Evolutionary conservation across 2,329 filamentous ascomycete genomes (phyloP).

Genomic region (Sarocladiaceae sp.): DNA sequence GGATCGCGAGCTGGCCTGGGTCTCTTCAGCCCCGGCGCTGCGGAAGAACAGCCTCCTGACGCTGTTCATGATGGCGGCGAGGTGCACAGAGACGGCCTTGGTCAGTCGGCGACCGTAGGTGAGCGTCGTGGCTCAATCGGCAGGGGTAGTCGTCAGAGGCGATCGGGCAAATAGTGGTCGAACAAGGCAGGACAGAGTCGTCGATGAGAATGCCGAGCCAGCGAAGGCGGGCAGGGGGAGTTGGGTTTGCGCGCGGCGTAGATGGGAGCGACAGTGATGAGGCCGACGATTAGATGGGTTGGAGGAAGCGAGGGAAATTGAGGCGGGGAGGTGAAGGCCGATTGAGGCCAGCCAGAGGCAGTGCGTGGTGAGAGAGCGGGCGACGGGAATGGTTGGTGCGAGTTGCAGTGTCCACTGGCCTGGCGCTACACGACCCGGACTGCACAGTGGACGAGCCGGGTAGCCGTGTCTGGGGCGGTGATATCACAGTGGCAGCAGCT

Average conservation of each 20-base stretch:
- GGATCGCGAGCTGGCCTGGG: background rate
- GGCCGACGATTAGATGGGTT: constrained; percentile 1
- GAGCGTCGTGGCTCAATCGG: background rate
- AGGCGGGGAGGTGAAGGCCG: constrained; percentile 6
- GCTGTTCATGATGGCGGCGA: background rate
- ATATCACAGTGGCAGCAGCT: background rate
- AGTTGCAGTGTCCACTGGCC: too few relatives aligned
- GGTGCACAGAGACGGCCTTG: background rate
- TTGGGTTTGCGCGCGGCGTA: background rate
- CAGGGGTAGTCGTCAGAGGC: background rate
- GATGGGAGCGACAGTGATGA: background rate
- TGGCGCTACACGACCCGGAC: background rate
- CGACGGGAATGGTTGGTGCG: too few relatives aligned
- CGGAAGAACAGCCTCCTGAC: constrained; percentile 4
- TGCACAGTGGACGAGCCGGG: background rate
- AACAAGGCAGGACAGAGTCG: too few relatives aligned
- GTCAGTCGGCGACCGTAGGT: too few relatives aligned
- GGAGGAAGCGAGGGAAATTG: constrained; percentile 8
- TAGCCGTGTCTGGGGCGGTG: too few relatives aligned
- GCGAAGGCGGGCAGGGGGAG: background rate
- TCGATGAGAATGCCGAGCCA: background rate
- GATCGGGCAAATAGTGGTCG: background rate
- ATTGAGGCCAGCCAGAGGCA: background rate
- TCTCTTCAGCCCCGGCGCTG: background rate
- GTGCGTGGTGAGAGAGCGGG: too few relatives aligned